A percentile compares a stretch with the other conserved stretches of the same genome.
Evolutionary conservation across 345 rosid genomes (phyloP).

Genomic region (Eucalyptus curtisii): DNA sequence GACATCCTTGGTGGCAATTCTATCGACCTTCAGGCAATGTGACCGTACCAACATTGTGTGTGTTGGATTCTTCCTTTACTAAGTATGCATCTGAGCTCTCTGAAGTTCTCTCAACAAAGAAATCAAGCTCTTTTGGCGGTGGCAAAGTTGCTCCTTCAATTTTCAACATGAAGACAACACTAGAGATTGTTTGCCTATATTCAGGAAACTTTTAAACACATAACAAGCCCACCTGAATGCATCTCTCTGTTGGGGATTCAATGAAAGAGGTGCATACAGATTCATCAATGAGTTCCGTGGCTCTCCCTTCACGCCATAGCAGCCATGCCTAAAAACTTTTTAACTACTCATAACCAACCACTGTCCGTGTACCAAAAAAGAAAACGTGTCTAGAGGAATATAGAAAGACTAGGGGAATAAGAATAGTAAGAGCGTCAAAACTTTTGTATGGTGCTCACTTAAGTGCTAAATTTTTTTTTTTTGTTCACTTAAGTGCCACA

Average conservation of each 20-base stretch:
- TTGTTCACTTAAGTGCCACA: too few relatives aligned
- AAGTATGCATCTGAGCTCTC: too few relatives aligned
- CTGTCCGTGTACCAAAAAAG: too few relatives aligned
- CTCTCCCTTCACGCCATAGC: background rate
- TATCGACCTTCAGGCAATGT: background rate
- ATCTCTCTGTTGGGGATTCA: background rate
- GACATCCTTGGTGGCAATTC: background rate
- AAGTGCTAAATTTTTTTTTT: too few relatives aligned
- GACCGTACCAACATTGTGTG: too few relatives aligned
- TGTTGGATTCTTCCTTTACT: background rate
- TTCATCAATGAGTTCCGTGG: background rate
- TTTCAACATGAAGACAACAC: background rate
- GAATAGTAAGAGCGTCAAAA: too few relatives aligned
- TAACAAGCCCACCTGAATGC: conserved; percentile 7
- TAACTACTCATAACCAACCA: background rate
- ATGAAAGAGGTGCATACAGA: background rate
- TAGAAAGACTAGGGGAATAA: too few relatives aligned
- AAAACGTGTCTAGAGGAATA: too few relatives aligned
- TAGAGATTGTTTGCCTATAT: conserved; percentile 2
- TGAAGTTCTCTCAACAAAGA: background rate
- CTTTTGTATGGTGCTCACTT: too few relatives aligned
- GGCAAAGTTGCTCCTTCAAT: background rate
- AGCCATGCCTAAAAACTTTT: too few relatives aligned
- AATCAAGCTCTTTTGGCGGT: conserved; percentile 7
- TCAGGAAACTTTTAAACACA: conserved; percentile 8